Conservation (phyloP, 768 basidiomycete genomes). For the Phanerochaete sordida region DNA sequence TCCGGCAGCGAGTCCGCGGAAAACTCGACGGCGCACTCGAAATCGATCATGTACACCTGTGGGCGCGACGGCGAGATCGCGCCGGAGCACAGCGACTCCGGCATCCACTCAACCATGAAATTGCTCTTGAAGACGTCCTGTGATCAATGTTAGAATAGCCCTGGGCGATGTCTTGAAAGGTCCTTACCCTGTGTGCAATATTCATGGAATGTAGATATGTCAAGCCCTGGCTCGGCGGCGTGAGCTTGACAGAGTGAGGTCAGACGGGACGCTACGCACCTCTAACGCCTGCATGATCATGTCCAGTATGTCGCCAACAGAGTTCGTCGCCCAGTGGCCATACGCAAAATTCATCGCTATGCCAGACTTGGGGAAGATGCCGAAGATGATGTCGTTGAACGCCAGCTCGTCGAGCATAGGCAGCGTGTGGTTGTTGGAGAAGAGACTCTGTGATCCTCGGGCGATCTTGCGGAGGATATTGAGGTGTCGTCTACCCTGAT, state of each 20-base stretch:
- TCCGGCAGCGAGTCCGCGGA: slow-evolving; percentile 12
- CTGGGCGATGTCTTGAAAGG: too few relatives aligned
- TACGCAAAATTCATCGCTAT: slow-evolving; percentile 6
- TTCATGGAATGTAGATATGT: slow-evolving; percentile 21
- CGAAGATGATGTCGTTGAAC: slow-evolving; percentile 27
- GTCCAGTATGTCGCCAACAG: slow-evolving; percentile 28
- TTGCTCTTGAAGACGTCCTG: slow-evolving; percentile 31
- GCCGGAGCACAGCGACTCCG: slow-evolving; percentile 22
- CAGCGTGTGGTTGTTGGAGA: slow-evolving; percentile 25
- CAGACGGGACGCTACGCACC: too few relatives aligned
- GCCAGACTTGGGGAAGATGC: slow-evolving; percentile 25
- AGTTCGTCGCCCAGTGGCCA: slow-evolving; percentile 26
- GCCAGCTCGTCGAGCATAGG: slow-evolving; percentile 25
- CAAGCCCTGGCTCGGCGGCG: too few relatives aligned
- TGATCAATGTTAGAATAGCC: too few relatives aligned
- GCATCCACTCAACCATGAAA: slow-evolving; percentile 30
- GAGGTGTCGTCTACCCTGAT: too few relatives aligned
- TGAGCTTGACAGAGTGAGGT: too few relatives aligned
- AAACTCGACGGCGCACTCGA: slow-evolving; percentile 28
- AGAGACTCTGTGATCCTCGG: slow-evolving; percentile 8
- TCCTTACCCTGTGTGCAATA: slow-evolving; percentile 29
- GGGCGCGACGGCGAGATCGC: slow-evolving; percentile 19
- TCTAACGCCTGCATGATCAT: slow-evolving; percentile 30
- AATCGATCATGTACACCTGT: slow-evolving; percentile 31
- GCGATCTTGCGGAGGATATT: slow-evolving; percentile 19